Evolutionary conservation across 257 asterid species (phyloP).

Genomic region (Nicotiana obtusifolia): DNA sequence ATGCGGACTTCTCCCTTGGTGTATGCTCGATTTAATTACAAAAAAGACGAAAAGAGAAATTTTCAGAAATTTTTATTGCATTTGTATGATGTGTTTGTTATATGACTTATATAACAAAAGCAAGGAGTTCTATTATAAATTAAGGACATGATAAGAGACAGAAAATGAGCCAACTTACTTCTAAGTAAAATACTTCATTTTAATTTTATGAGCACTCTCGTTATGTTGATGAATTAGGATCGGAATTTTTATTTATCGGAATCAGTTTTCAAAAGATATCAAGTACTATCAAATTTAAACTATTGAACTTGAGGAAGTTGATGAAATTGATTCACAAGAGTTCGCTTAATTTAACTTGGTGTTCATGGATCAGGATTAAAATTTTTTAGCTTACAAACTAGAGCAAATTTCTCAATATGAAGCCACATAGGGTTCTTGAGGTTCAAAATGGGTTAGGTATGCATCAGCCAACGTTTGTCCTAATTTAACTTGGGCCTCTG

Average conservation of each 20-base stretch:
- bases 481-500: conserved; percentile 58
- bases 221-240: too few relatives aligned
- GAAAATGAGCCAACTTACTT: neutral
- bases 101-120: neutral
- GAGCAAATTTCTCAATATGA: neutral
- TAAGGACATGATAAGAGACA: neutral
- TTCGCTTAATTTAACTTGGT: too few relatives aligned
- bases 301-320: too few relatives aligned
- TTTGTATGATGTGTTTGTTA: neutral
- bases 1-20: too few relatives aligned
- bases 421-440: conserved; percentile 4
- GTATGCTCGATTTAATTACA: too few relatives aligned
- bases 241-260: too few relatives aligned
- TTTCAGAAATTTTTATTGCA: neutral
- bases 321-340: too few relatives aligned
- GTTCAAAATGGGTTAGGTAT: conserved; percentile 34
- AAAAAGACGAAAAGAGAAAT: neutral
- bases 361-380: too few relatives aligned
- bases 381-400: neutral
- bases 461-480: conserved; percentile 56
- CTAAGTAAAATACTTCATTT: neutral
- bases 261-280: too few relatives aligned
- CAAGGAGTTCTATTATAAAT: neutral
- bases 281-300: too few relatives aligned
- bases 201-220: neutral